These are phyloP conservation scores for Pyropia yezoensis DNA, from an alignment of 23 red algal species.

Conservation along the genomic window DNA sequence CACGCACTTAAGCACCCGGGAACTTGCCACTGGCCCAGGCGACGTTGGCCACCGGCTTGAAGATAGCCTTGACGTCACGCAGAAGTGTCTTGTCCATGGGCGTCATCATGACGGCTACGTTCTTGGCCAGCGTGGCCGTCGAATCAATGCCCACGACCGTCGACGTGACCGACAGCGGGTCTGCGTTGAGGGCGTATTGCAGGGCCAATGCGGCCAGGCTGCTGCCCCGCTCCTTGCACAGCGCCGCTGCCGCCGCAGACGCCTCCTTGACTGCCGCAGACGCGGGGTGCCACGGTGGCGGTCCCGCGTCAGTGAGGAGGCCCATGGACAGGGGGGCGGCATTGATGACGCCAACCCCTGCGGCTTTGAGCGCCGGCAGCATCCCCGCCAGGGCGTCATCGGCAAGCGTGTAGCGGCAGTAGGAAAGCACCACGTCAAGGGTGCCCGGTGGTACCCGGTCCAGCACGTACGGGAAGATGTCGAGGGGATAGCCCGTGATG, in stretches of 20 bases:
- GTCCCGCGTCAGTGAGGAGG: conserved; percentile 60
- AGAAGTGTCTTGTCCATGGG: conserved; percentile 43
- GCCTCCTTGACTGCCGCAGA: conserved; percentile 39
- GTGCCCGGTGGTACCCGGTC: conserved; percentile 9
- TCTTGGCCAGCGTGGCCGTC: conserved; percentile 51
- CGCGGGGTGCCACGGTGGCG: conserved; percentile 89
- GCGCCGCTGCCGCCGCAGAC: conserved; percentile 20
- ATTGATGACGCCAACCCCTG: conserved; percentile 72
- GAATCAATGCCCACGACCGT: conserved; percentile 96
- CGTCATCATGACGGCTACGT: conserved; percentile 22
- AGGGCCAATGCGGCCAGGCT: conserved; percentile 59
- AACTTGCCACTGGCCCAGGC: conserved; percentile 52
- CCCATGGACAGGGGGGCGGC: conserved; percentile 90
- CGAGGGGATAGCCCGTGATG: conserved; percentile 85
- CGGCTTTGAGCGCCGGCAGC: background rate
- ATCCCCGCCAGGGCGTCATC: conserved; percentile 42
- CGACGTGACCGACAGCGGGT: conserved; percentile 10
- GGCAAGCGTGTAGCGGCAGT: conserved; percentile 77
- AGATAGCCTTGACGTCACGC: conserved; percentile 50
- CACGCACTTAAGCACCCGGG: background rate
- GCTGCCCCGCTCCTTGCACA: conserved; percentile 28
- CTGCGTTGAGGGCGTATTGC: conserved; percentile 54
- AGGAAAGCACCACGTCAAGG: conserved; percentile 70
- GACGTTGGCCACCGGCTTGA: conserved; percentile 64
- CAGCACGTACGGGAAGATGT: conserved; percentile 65